Percentiles rank a stretch among this genome's conserved stretches.
These are phyloP conservation scores for Areca catechu DNA, from an alignment of 176 grass and related monocot species.

Conservation along the genomic window DNA sequence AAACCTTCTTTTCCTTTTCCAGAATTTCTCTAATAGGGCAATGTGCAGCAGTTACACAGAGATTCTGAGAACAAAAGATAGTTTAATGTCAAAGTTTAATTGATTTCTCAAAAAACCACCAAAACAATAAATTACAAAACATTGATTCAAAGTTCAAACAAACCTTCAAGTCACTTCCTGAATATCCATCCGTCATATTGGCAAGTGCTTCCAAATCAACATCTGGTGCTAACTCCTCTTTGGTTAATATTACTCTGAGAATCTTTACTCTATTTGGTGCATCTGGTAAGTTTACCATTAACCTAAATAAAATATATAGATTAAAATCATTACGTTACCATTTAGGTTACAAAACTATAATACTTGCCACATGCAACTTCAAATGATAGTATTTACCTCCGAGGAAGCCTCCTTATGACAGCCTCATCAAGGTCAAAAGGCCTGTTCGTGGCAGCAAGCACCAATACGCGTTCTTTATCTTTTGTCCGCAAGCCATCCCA, in stretches of 20 bases:
- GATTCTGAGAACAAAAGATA: slow-evolving; percentile 59
- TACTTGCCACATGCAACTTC: no score
- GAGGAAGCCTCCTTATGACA: slow-evolving; percentile 94
- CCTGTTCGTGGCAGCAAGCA: slow-evolving; percentile 96
- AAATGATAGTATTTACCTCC: slow-evolving; percentile 43
- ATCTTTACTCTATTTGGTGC: slow-evolving; percentile 93
- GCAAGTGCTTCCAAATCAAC: slow-evolving; percentile 67
- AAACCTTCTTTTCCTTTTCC: slow-evolving; percentile 98
- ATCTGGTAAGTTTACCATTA: slow-evolving; percentile 99
- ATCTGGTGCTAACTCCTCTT: slow-evolving; percentile 70
- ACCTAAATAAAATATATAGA: slow-evolving; percentile 37
- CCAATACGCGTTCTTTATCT: slow-evolving; percentile 92
- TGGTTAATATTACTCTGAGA: slow-evolving; percentile 89
- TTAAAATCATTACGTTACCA: neutral
- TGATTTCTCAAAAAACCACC: neutral
- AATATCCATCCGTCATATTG: slow-evolving; percentile 98
- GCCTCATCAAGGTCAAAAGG: slow-evolving; percentile 99
- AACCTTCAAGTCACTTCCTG: slow-evolving; percentile 98
- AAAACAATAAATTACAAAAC: no score
- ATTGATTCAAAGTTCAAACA: slow-evolving; percentile 21
- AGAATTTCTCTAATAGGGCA: slow-evolving; percentile 94
- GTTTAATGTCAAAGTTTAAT: neutral
- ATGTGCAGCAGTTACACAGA: slow-evolving; percentile 91
- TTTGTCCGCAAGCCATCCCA: slow-evolving; percentile 97
- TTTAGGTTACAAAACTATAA: neutral